A percentile compares a stretch with the other conserved stretches of the same genome.
These are phyloP conservation scores for Coemansia sp. DNA, from an alignment of 192 early-diverging fungal species.

Conservation along the genomic window DNA sequence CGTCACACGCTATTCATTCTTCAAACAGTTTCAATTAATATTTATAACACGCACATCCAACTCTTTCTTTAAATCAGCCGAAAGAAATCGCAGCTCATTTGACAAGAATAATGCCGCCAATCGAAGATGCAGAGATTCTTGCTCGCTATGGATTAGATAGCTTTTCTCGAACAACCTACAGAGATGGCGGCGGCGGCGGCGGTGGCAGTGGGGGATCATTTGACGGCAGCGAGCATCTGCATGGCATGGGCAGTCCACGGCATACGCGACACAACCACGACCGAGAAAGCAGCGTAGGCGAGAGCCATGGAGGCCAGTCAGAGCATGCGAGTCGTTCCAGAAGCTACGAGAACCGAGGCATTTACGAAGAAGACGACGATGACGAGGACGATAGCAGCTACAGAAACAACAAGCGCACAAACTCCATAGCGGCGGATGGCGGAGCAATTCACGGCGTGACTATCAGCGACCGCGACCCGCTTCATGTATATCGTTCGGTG, in stretches of 20 bases:
- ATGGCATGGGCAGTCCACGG: constrained; percentile 17
- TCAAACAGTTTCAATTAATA: neutral
- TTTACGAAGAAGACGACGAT: constrained; percentile 13
- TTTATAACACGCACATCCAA: neutral
- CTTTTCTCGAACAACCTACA: constrained; percentile 20
- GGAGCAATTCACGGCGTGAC: constrained; percentile 19
- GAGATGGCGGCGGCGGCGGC: neutral
- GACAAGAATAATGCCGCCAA: constrained; percentile 26
- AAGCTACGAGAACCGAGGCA: constrained; percentile 9
- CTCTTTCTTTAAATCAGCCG: too few relatives aligned
- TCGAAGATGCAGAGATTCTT: constrained; percentile 54
- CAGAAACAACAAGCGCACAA: constrained; percentile 12
- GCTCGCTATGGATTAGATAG: constrained; percentile 50
- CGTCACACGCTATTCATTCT: neutral
- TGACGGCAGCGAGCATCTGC: constrained; percentile 7
- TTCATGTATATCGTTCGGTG: constrained; percentile 47
- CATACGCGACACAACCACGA: constrained; percentile 17
- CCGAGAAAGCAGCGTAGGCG: constrained; percentile 11
- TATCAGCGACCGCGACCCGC: constrained; percentile 54
- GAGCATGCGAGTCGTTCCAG: constrained; percentile 3
- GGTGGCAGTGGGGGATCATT: neutral
- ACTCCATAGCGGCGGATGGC: constrained; percentile 16
- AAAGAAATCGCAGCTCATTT: too few relatives aligned
- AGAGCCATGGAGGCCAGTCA: constrained; percentile 14
- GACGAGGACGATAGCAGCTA: constrained; percentile 26